Evolutionary conservation across 2,329 filamentous ascomycete genomes (phyloP).

Genomic region (Pseudogymnoascus sp.): DNA sequence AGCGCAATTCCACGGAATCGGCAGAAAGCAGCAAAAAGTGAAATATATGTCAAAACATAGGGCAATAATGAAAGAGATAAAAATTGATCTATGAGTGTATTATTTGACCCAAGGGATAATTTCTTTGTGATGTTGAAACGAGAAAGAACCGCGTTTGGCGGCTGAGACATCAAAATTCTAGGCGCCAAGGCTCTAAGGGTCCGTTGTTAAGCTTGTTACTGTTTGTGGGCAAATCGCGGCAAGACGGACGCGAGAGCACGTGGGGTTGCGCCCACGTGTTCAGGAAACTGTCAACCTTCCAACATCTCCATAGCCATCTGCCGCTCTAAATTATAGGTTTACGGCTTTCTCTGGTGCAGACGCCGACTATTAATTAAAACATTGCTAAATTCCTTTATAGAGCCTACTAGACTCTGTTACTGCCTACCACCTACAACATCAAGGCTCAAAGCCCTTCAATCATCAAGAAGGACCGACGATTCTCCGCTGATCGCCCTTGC

Average conservation of each 20-base stretch:
- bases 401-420: not conserved
- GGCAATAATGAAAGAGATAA: not conserved
- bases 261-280: not conserved
- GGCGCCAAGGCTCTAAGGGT: not conserved
- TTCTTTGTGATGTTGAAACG: not conserved
- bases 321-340: not conserved
- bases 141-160: not conserved
- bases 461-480: not conserved
- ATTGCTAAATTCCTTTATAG: not conserved
- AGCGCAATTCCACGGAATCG: not conserved
- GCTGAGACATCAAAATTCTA: not conserved
- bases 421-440: not conserved
- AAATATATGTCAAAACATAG: not conserved
- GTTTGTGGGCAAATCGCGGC: not conserved
- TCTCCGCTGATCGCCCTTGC: not conserved
- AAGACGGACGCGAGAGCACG: not conserved
- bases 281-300: not conserved
- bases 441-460: not conserved
- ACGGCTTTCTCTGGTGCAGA: not conserved
- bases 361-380: no score
- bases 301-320: not conserved
- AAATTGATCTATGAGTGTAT: not conserved
- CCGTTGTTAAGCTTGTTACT: not conserved
- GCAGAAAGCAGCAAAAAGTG: not conserved
- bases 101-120: not conserved